Evolutionary conservation across 1,284 basidiomycete species (phyloP), one percentile per base, ranked within the genome.

Genomic region (Marasmius tenuissimus): DNA sequence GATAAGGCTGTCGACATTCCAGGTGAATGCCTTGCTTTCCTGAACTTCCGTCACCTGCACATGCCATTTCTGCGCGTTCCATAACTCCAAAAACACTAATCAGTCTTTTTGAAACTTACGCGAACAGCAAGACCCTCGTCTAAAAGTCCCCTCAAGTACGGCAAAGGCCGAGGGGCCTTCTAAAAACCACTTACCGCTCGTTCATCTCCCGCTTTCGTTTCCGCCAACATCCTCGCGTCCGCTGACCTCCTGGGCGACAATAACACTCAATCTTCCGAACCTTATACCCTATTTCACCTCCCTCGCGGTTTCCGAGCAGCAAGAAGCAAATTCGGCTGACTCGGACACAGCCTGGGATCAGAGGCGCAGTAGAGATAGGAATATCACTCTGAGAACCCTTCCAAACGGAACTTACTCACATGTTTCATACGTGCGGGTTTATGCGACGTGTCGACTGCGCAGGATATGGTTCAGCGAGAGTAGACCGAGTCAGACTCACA

Each of bases 401-500:
- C 91, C 91, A 18, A 78, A 75, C 59, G 86, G 85, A 22, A 72
- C 73, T 52, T 91, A 88, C 69, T 85, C 85, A 0, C 84, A 87
- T 72, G 78, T 91, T 34, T 81, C 84, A 16, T 92, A 87, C 69
- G 79, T 94, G 63, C 88, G 88, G 70, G 82, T 95, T 38, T 92
- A 94, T 71, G 92, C 92, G 20, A 92, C 87, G 50, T 94, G 93
- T 74, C 82, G 93, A 34, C 73, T 95, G 63, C 78, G 90, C 63
- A 78, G 93, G 65, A 85, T 96, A 57, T 95, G 92, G 92, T 86
- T 94, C 75, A 85, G 83, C 63, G 83, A 88, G 60, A 75, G 72
- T 57, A 80, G 80, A 5, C 80, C 84, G 56, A 74, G 75, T n/a
- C n/a, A n/a, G n/a, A n/a, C n/a, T 62, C 85, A 86, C 64, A 76